Evolutionary conservation across 176 grass and related monocot species (phyloP), one percentile per base, ranked within the genome.

Genomic region (Elymus sibiricus): DNA sequence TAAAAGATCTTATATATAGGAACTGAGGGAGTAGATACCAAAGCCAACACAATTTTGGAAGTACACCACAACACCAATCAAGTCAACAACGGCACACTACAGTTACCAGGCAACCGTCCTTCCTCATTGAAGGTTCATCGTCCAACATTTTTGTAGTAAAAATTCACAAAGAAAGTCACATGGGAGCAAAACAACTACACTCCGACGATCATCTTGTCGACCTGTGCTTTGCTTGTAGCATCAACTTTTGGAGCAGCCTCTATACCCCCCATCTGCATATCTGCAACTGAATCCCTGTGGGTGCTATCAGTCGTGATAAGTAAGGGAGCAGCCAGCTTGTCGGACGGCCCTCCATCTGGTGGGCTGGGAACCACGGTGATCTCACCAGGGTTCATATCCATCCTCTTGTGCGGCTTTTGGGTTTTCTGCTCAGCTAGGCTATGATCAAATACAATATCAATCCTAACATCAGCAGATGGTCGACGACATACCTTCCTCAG

Each of bases 401-500:
- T 93, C 84, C 91, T 73, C 78, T 93, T 95, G 65, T 81, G 86
- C 35, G 84, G 60, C 72, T 91, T 95, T 14, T 9, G 12, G 35
- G 71, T 14, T 26, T 86, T 89, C 46, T 89, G 77, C 83, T 95
- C 59, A 98, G 17, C 51, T 55, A 7, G 17, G 15, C 51, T 55
- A 55, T 55, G 2, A 55, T 55, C 51, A 55, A 55, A 21, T 7
- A 55, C 51, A 19, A 55, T 55, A 55, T 19, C 2, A 55, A 49
- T 49, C 14, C 7, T 17, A 55, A 55, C 17, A 55, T 7, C 17
- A 2, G 51, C 51, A 55, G 17, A 55, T 74, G 97, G 97, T 16
- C 97, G 90, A 64, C 92, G 93, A 29, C 97, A 99, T n/a, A 99
- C 94, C 89, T 99, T 99, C 85, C 97, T 91, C 71, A 99, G 69